A percentile compares a stretch with the other conserved stretches of the same genome.
Conservation (phyloP, 441 rosid species). For the Pelargonium exstipulatum region DNA sequence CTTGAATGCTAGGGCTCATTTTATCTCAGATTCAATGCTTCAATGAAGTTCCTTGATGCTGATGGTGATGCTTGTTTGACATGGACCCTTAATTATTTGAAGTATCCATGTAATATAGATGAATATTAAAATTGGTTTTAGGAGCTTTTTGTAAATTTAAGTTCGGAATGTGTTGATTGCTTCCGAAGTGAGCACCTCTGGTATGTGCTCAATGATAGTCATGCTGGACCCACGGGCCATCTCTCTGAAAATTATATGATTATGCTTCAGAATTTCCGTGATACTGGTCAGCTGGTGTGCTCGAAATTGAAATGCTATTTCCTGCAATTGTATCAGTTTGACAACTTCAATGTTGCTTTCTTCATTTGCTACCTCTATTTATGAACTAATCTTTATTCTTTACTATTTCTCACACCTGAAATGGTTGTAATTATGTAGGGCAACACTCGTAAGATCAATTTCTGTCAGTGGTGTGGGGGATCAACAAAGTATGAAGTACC, state of each 20-base stretch:
- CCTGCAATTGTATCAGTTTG: not conserved
- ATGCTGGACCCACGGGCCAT: not conserved
- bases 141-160: not conserved
- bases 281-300: not conserved
- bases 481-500: conserved; percentile 78
- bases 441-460: conserved; percentile 55
- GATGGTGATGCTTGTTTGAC: not conserved
- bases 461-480: conserved; percentile 97
- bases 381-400: not conserved
- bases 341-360: too few species aligned
- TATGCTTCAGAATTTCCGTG: not conserved
- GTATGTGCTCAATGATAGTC: not conserved
- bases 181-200: not conserved
- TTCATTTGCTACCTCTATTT: not conserved
- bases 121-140: not conserved
- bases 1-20: not conserved
- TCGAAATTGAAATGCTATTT: not conserved
- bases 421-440: conserved; percentile 39
- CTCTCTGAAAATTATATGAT: not conserved
- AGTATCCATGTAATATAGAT: not conserved
- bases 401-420: not conserved
- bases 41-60: not conserved
- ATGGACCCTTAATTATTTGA: not conserved
- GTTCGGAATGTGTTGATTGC: not conserved
- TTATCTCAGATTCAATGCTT: not conserved